A percentile compares a stretch with the other conserved stretches of the same genome.
phyloP scores from a whole-genome alignment of 139 green algal species.

The Tetraselmis striata region DNA sequence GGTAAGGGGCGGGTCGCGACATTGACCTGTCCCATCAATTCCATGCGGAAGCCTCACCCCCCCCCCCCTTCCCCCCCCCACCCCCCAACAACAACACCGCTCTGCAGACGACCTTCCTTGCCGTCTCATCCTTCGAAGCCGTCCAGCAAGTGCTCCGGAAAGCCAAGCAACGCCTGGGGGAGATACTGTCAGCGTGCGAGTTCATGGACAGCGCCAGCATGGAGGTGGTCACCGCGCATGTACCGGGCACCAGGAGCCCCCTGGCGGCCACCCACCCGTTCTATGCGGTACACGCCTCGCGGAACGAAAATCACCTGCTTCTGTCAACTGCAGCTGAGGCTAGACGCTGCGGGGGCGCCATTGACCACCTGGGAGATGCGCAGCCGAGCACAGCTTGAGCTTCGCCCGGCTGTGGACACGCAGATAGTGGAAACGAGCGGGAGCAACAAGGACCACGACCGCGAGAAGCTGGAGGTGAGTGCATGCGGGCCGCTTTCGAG shows the following conservation, averaged over 20 bases:
- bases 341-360: too few relatives aligned
- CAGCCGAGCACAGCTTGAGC: neutral
- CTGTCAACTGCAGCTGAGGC: constrained; percentile 20
- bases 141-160: constrained; percentile 48
- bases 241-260: constrained; percentile 55
- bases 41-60: neutral
- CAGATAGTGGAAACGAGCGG: constrained; percentile 82
- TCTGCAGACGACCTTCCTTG: neutral
- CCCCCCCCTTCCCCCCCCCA: neutral
- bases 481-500: neutral
- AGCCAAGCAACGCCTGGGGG: constrained; percentile 63
- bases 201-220: constrained; percentile 82
- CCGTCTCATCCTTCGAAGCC: constrained; percentile 39
- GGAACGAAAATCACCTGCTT: too few relatives aligned
- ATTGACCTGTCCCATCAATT: too few relatives aligned
- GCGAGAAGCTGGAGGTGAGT: constrained; percentile 56
- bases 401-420: too few relatives aligned
- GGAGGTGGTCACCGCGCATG: constrained; percentile 37
- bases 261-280: constrained; percentile 23
- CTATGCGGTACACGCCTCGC: neutral
- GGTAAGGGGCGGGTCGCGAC: constrained; percentile 10
- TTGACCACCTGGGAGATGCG: neutral
- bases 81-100: neutral
- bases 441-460: constrained; percentile 64
- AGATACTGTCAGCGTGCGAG: constrained; percentile 84